A percentile compares a stretch with the other conserved stretches of the same genome.
Evolutionary conservation across 257 asterid species (phyloP).

Genomic region (Ilex asprella): DNA sequence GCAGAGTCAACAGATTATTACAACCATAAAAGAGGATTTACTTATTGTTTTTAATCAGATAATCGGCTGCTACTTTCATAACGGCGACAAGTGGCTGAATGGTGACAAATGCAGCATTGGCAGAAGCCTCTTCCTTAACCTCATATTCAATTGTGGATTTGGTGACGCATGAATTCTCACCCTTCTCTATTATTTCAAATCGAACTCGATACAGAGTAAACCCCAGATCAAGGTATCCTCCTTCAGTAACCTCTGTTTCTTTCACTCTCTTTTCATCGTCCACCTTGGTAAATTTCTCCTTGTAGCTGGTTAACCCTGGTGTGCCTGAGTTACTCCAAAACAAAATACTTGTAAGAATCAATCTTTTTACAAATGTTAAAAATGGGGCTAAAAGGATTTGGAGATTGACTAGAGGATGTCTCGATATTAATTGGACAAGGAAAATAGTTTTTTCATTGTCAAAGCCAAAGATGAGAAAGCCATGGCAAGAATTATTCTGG

Average conservation of each 20-base stretch:
- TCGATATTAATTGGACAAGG: no score
- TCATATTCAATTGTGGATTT: conserved; percentile 48
- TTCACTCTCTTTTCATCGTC: conserved; percentile 46
- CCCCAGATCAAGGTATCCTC: conserved; percentile 52
- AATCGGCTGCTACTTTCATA: conserved; percentile 34
- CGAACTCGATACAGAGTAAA: conserved; percentile 36
- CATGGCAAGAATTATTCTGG: no score
- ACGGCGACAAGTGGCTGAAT: conserved; percentile 30
- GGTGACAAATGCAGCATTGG: conserved; percentile 32
- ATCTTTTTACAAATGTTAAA: no score
- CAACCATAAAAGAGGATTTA: no score
- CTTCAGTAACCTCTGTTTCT: conserved; percentile 47
- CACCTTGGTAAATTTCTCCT: conserved; percentile 56
- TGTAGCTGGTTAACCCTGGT: conserved; percentile 27
- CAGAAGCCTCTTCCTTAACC: conserved; percentile 41
- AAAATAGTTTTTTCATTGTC: no score
- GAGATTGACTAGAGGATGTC: no score
- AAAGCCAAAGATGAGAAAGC: no score
- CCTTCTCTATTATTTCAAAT: conserved; percentile 40
- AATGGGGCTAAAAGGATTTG: no score
- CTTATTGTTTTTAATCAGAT: conserved; percentile 2
- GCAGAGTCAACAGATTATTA: no score
- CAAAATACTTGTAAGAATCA: no score
- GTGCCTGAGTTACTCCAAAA: neutral
- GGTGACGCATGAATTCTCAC: conserved; percentile 36